A percentile compares a stretch with the other conserved stretches of the same genome.
Evolutionary conservation across 768 basidiomycete genomes (phyloP).

Genomic region (Russula emetica): DNA sequence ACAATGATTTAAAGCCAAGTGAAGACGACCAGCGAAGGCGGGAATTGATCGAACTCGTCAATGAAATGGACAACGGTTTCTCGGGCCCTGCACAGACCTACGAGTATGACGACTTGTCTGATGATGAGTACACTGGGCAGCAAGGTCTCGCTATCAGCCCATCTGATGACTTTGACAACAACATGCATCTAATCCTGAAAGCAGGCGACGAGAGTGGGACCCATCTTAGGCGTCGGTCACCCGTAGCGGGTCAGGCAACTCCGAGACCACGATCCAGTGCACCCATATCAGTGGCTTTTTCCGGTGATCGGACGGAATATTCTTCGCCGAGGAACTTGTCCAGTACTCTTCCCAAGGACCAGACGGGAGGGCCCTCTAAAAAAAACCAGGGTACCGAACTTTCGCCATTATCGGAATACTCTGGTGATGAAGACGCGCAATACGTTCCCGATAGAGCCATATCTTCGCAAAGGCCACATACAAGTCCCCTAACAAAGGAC

Average conservation of each 20-base stretch:
- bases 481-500: neutral
- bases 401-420: slow-evolving; percentile 21
- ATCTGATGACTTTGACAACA: slow-evolving; percentile 16
- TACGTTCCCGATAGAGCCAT: neutral
- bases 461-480: neutral
- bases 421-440: slow-evolving; percentile 15
- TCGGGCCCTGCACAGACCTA: slow-evolving; percentile 4
- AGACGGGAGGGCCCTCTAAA: neutral
- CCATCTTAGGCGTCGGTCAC: neutral
- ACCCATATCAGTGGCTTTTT: neutral
- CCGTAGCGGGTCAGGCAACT: neutral
- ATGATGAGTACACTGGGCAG: slow-evolving; percentile 30
- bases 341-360: neutral
- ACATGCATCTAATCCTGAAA: neutral
- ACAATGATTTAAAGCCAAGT: neutral
- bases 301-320: neutral
- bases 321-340: neutral
- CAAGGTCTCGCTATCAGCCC: slow-evolving; percentile 32
- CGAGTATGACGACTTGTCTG: slow-evolving; percentile 15
- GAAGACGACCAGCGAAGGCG: slow-evolving; percentile 21
- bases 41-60: slow-evolving; percentile 23
- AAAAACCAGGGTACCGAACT: slow-evolving; percentile 4
- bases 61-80: slow-evolving; percentile 15
- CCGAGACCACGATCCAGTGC: neutral
- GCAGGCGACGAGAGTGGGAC: neutral